Percentiles rank a stretch among this genome's conserved stretches.
These are phyloP conservation scores for Meripilus lineatus DNA, from an alignment of 1,284 basidiomycete genomes.

Conservation along the genomic window DNA sequence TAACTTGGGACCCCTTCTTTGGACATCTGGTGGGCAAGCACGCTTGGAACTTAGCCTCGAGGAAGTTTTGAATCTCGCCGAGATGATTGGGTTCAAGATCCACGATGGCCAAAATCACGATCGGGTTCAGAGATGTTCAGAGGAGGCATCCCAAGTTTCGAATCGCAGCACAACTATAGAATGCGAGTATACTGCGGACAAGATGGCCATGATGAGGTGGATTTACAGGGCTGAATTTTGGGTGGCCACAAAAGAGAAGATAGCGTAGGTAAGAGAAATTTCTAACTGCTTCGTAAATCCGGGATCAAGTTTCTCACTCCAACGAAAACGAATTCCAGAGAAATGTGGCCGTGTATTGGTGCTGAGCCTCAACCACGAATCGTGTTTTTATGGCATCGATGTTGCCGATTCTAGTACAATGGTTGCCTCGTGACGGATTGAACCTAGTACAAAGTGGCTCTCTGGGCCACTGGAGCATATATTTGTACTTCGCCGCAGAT, in stretches of 20 bases:
- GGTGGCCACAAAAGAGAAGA: conserved; percentile 56
- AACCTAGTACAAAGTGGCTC: too few species aligned
- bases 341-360: not conserved
- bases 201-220: conserved; percentile 62
- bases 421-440: too few species aligned
- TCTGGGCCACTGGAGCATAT: too few species aligned
- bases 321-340: not conserved
- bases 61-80: conserved; percentile 46
- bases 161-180: conserved; percentile 37
- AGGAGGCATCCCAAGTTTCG: conserved; percentile 6
- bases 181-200: conserved; percentile 61
- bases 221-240: conserved; percentile 63
- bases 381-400: too few species aligned
- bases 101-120: too few species aligned
- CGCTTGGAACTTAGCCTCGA: conserved; percentile 58
- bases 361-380: too few species aligned
- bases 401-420: too few species aligned
- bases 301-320: not conserved
- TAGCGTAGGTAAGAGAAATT: not conserved
- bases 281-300: not conserved
- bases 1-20: conserved; percentile 63
- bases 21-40: conserved; percentile 50
- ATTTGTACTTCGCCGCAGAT: too few species aligned
- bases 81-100: conserved; percentile 47
- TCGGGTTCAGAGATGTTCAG: too few species aligned